Conservation (phyloP, 2,329 filamentous ascomycete genomes). For the Metarhizium sp. region DNA sequence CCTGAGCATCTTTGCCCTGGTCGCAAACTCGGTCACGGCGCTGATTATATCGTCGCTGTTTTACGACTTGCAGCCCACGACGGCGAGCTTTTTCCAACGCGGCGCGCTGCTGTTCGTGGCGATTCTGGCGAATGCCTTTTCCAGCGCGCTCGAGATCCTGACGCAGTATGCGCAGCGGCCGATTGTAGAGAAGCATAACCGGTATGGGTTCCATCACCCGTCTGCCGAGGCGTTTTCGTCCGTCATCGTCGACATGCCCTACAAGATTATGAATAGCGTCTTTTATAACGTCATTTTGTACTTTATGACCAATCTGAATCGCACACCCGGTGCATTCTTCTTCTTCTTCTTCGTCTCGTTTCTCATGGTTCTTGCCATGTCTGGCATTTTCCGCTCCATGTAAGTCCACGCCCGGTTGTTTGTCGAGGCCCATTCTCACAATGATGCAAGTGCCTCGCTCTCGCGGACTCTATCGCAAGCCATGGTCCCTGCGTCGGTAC, state of each 20-base stretch:
- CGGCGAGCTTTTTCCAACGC: constrained; percentile 23
- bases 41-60: not conserved
- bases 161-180: constrained; percentile 80
- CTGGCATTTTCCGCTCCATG: constrained; percentile 75
- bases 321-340: constrained; percentile 66
- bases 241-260: constrained; percentile 77
- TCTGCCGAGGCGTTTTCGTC: constrained; percentile 76
- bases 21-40: constrained; percentile 1
- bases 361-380: constrained; percentile 68
- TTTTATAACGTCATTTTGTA: constrained; percentile 69
- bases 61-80: not conserved
- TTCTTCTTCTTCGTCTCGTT: constrained; percentile 57
- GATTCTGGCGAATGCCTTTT: no score
- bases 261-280: constrained; percentile 59
- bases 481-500: constrained; percentile 47
- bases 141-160: constrained; percentile 23
- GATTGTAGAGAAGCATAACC: constrained; percentile 81
- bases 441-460: constrained; percentile 40
- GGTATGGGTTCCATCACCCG: constrained; percentile 85
- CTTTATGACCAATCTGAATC: constrained; percentile 76
- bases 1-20: no score
- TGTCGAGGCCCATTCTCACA: no score
- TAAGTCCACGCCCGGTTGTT: no score
- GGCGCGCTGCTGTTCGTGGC: constrained; percentile 32
- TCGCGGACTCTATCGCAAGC: constrained; percentile 60